A percentile compares a stretch with the other conserved stretches of the same genome.
Conservation (phyloP, 2,329 filamentous ascomycete genomes). For the Xylaria sp. region DNA sequence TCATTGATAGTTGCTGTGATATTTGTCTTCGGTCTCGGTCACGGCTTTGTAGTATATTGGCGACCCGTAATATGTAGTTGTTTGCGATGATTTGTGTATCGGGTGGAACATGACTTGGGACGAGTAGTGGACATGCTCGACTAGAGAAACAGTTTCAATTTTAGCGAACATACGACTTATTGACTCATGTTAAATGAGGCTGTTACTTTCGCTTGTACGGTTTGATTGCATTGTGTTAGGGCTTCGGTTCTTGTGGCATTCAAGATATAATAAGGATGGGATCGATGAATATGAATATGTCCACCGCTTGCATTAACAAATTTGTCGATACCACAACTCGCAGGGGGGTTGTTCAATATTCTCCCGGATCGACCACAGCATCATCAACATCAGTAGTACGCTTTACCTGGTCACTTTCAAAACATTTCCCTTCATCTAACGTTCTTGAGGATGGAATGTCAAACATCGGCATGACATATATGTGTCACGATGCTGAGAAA, state of each 20-base stretch:
- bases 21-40: background rate
- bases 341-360: background rate
- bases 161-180: background rate
- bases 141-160: background rate
- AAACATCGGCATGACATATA: background rate
- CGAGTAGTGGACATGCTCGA: too few relatives aligned
- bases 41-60: too few relatives aligned
- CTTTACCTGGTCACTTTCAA: background rate
- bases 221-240: background rate
- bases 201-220: background rate
- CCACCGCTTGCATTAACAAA: background rate
- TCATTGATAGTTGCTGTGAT: background rate
- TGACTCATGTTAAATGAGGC: background rate
- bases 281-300: background rate
- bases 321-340: background rate
- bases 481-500: background rate
- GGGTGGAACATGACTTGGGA: background rate
- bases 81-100: background rate
- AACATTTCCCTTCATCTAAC: background rate
- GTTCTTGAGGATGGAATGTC: background rate
- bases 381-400: background rate
- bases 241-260: background rate
- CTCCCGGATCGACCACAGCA: background rate
- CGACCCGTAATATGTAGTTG: too few relatives aligned
- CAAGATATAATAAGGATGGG: background rate